Conservation (phyloP, 495 filamentous ascomycete species). For the Lepraria neglecta region DNA sequence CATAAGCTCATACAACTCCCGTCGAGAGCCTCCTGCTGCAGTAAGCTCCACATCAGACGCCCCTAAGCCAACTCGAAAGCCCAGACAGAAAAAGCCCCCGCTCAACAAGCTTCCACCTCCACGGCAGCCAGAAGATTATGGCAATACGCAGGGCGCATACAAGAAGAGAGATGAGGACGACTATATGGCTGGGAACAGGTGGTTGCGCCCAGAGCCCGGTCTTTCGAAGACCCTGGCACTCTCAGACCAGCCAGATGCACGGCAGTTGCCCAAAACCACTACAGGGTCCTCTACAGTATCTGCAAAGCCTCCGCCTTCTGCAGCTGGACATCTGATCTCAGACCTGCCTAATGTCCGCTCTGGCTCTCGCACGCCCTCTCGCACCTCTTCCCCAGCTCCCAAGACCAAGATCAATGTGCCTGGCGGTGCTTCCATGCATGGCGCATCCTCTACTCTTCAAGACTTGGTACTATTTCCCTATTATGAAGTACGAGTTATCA, state of each 20-base stretch:
- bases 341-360: slow-evolving; percentile 60
- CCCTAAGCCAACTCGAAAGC: slow-evolving; percentile 32
- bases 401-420: slow-evolving; percentile 59
- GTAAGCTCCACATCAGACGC: slow-evolving; percentile 19
- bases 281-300: slow-evolving; percentile 32
- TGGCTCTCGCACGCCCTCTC: slow-evolving; percentile 52
- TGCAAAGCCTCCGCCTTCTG: slow-evolving; percentile 58
- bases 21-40: slow-evolving; percentile 42
- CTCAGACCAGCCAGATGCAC: slow-evolving; percentile 35
- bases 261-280: slow-evolving; percentile 32
- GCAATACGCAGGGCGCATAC: slow-evolving; percentile 52
- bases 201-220: slow-evolving; percentile 29
- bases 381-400: slow-evolving; percentile 42
- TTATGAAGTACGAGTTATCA: not conserved
- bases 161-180: slow-evolving; percentile 58
- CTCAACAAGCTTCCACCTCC: slow-evolving; percentile 56
- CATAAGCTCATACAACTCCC: slow-evolving; percentile 82
- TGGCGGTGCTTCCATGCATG: slow-evolving; percentile 70
- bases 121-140: slow-evolving; percentile 53
- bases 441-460: slow-evolving; percentile 63
- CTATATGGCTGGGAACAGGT: slow-evolving; percentile 46
- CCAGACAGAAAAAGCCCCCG: slow-evolving; percentile 55
- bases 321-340: slow-evolving; percentile 69
- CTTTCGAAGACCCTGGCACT: slow-evolving; percentile 36
- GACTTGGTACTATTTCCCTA: slow-evolving; percentile 48